A percentile compares a stretch with the other conserved stretches of the same genome.
Evolutionary conservation across 2,329 filamentous ascomycete species (phyloP).

Genomic region (Trichophaea hybrida): DNA sequence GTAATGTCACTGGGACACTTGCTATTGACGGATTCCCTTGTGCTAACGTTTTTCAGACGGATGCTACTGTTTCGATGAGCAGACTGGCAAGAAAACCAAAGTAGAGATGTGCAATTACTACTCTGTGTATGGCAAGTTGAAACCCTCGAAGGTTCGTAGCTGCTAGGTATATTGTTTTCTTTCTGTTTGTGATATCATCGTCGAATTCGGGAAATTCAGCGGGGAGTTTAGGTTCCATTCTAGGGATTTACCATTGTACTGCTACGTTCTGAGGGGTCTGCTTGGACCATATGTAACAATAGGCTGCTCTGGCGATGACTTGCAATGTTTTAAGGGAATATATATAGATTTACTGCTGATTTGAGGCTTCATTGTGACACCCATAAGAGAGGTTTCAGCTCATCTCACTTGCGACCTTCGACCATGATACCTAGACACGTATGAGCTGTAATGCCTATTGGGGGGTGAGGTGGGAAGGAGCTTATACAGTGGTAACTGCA

Average conservation of each 20-base stretch:
- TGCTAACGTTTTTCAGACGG: constrained; percentile 32
- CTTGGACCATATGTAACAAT: not conserved
- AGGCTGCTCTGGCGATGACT: not conserved
- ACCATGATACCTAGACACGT: constrained; percentile 15
- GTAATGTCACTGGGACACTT: not conserved
- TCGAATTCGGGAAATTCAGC: no score
- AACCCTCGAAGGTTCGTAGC: not conserved
- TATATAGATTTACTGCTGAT: not conserved
- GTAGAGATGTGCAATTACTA: constrained; percentile 41
- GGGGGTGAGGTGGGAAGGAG: not conserved
- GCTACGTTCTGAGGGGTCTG: not conserved
- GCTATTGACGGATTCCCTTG: not conserved
- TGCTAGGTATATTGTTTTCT: not conserved
- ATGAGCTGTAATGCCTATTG: not conserved
- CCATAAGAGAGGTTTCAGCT: not conserved
- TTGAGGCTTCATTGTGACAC: no score
- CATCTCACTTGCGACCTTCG: constrained; percentile 14
- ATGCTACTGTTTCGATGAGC: constrained; percentile 45
- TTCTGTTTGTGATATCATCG: not conserved
- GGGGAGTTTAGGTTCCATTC: not conserved
- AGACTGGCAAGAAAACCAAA: constrained; percentile 42
- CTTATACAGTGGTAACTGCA: not conserved
- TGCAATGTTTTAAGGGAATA: not conserved
- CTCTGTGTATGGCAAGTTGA: constrained; percentile 18
- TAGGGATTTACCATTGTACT: not conserved